Evolutionary conservation across 1,284 basidiomycete species (phyloP).

Genomic region (Pseudozyma pruni): DNA sequence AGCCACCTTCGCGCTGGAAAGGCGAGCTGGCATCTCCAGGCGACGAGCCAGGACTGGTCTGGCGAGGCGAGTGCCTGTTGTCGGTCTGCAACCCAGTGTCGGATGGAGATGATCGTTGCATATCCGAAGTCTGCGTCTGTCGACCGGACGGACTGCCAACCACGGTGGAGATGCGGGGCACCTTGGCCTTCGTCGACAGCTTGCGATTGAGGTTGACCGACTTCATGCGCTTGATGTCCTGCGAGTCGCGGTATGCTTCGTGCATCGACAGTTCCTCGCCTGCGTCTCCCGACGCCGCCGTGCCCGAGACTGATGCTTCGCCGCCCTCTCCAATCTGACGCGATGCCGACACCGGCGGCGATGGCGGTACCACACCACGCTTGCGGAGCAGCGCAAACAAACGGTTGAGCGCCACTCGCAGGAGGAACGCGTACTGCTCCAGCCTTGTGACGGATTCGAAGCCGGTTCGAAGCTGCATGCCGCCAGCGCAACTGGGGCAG

Average conservation of each 20-base stretch:
- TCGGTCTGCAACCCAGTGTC: slow-evolving; percentile 35
- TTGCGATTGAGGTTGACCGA: slow-evolving; percentile 86
- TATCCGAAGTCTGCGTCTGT: slow-evolving; percentile 47
- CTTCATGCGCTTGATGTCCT: slow-evolving; percentile 93
- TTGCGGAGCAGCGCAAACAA: slow-evolving; percentile 90
- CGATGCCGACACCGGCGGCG: slow-evolving; percentile 69
- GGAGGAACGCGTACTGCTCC: slow-evolving; percentile 96
- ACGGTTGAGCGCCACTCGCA: slow-evolving; percentile 93
- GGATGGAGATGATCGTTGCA: slow-evolving; percentile 46
- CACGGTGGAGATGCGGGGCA: slow-evolving; percentile 93
- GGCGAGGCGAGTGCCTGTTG: slow-evolving; percentile 33
- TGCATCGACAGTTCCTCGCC: slow-evolving; percentile 58
- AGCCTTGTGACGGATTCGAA: slow-evolving; percentile 92
- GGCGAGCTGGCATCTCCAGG: slow-evolving; percentile 34
- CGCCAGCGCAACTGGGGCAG: slow-evolving; percentile 78
- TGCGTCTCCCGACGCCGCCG: slow-evolving; percentile 1
- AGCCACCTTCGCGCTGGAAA: slow-evolving; percentile 26
- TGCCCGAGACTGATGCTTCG: slow-evolving; percentile 12
- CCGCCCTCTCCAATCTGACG: slow-evolving; percentile 19
- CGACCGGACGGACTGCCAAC: slow-evolving; percentile 88
- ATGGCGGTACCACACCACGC: slow-evolving; percentile 85
- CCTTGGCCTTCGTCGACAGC: slow-evolving; percentile 86
- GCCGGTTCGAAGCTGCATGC: slow-evolving; percentile 69
- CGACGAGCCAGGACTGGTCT: slow-evolving; percentile 30
- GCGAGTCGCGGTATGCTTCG: slow-evolving; percentile 80